Conservation (phyloP, 805 yeast species). For the Wickerhamomyces bisporus region DNA sequence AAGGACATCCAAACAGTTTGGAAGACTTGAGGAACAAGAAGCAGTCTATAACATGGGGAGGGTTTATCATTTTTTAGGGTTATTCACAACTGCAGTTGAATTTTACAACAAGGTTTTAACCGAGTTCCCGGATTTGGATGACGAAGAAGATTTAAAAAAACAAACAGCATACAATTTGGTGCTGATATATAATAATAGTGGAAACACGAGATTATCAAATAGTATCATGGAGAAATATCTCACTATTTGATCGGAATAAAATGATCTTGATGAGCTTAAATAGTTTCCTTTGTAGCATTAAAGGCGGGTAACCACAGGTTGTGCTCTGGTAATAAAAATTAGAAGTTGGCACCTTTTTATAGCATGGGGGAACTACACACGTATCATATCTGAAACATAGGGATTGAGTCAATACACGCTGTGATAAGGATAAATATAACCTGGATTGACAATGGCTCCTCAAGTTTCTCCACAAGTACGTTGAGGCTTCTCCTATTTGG, state of each 20-base stretch:
- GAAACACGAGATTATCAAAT: constrained; percentile 63
- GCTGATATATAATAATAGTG: constrained; percentile 69
- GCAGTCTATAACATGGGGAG: constrained; percentile 80
- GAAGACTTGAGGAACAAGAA: constrained; percentile 59
- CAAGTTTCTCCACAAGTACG: constrained; percentile 25
- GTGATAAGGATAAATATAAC: not conserved
- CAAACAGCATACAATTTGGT: constrained; percentile 87
- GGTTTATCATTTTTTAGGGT: constrained; percentile 76
- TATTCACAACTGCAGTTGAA: constrained; percentile 64
- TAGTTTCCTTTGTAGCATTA: too few relatives aligned
- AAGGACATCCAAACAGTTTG: constrained; percentile 34
- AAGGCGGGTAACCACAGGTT: too few relatives aligned
- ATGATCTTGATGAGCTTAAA: too few relatives aligned
- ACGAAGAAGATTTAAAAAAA: constrained; percentile 53
- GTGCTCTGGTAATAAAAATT: not conserved
- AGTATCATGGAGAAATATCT: constrained; percentile 62
- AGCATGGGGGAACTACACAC: too few relatives aligned
- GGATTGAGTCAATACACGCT: too few relatives aligned
- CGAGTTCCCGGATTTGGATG: constrained; percentile 32
- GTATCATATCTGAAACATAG: too few relatives aligned
- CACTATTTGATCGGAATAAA: too few relatives aligned
- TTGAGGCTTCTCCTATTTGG: not conserved
- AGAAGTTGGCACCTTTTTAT: too few relatives aligned
- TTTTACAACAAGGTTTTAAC: constrained; percentile 67
- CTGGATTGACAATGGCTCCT: constrained; percentile 21